Conservation (phyloP, 83 land plant species). For the Thuja plicata region DNA sequence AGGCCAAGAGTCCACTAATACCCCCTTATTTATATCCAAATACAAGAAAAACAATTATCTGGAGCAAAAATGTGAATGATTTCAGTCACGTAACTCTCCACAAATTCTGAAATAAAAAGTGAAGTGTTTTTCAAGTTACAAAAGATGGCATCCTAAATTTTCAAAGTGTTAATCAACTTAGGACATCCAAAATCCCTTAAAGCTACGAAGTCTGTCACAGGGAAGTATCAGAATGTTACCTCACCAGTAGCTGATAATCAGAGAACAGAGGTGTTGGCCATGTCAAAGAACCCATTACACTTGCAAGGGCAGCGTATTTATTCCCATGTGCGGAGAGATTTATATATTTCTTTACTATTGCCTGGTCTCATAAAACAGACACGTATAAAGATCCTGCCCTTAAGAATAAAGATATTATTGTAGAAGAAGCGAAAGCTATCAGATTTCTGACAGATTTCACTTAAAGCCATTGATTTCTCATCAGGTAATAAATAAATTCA, state of each 20-base stretch:
- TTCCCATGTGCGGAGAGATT: conserved; percentile 41
- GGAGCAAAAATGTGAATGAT: not conserved
- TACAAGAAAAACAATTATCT: not conserved
- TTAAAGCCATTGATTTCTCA: not conserved
- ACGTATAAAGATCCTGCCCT: conserved; percentile 6
- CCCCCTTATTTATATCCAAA: too few relatives aligned
- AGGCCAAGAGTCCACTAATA: too few relatives aligned
- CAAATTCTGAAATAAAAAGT: not conserved
- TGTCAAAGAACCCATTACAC: conserved; percentile 77
- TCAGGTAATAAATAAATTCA: not conserved
- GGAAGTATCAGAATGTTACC: conserved; percentile 29
- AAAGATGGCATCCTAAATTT: not conserved
- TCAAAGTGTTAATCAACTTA: not conserved
- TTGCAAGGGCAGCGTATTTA: conserved; percentile 81
- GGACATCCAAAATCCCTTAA: not conserved
- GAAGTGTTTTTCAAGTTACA: conserved; percentile 1
- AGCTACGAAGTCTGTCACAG: not conserved
- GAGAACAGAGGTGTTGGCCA: conserved; percentile 75
- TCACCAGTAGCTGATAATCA: conserved; percentile 74
- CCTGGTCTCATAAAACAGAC: conserved; percentile 36
- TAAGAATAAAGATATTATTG: not conserved
- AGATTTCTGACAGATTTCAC: not conserved
- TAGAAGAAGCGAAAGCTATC: not conserved
- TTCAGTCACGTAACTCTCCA: conserved; percentile 3
- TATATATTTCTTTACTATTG: conserved; percentile 76